Evolutionary conservation across 257 asterid genomes (phyloP).

Genomic region (Agastache rugosa): DNA sequence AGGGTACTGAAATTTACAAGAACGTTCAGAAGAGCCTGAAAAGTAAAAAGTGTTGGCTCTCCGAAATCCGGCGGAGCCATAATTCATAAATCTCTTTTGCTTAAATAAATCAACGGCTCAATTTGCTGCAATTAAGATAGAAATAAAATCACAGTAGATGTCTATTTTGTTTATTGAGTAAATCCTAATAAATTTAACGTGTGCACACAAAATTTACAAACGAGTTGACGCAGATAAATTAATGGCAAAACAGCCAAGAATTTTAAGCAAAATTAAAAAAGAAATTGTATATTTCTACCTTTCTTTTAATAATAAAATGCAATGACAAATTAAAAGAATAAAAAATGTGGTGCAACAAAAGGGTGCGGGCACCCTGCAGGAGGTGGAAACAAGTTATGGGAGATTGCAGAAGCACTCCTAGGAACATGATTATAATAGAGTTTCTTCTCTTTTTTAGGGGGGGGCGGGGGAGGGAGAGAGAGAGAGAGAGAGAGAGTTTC

Average conservation of each 20-base stretch:
- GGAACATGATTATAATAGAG: conserved; percentile 23
- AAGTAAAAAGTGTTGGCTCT: conserved; percentile 13
- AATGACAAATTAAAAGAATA: background rate
- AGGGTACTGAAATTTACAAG: conserved; percentile 9
- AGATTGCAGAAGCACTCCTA: conserved; percentile 44
- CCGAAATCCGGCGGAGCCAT: background rate
- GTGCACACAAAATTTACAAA: no score
- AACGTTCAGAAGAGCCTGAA: background rate
- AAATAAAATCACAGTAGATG: background rate
- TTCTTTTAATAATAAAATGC: background rate
- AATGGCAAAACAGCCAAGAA: no score
- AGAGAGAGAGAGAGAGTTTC: background rate
- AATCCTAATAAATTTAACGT: no score
- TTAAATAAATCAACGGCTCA: background rate
- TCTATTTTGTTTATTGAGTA: no score
- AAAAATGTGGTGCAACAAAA: conserved; percentile 6
- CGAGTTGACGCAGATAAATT: no score
- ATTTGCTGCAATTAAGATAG: background rate
- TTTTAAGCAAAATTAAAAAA: no score
- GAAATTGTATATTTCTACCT: no score
- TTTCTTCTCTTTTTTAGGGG: background rate
- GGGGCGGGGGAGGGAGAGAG: no score
- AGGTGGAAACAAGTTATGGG: conserved; percentile 47
- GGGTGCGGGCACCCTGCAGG: conserved; percentile 28
- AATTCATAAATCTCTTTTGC: background rate